phyloP scores from a whole-genome alignment of 2,329 filamentous ascomycete genomes.

The Tolypocladium amazonense region DNA sequence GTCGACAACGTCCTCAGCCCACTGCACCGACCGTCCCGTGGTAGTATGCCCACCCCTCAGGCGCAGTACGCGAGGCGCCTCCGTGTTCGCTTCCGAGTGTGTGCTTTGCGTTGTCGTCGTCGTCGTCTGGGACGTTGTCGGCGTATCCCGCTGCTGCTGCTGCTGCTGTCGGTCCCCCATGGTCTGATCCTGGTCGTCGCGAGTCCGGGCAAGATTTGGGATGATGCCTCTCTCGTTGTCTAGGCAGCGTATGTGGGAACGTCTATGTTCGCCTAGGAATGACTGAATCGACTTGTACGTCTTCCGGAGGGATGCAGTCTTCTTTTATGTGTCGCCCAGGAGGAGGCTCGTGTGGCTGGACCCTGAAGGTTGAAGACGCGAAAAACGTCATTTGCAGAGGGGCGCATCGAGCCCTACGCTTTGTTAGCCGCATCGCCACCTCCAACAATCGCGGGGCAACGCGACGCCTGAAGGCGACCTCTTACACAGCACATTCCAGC shows the following conservation, averaged over 20 bases:
- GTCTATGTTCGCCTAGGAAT: neutral
- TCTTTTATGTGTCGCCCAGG: neutral
- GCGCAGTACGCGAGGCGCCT: conserved; percentile 32
- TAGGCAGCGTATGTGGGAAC: neutral
- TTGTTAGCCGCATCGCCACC: neutral
- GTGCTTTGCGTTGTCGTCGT: conserved; percentile 15
- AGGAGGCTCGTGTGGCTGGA: neutral
- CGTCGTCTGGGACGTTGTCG: conserved; percentile 22
- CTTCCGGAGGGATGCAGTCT: neutral
- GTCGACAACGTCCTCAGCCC: conserved; percentile 88
- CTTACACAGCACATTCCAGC: neutral
- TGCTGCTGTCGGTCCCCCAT: conserved; percentile 18
- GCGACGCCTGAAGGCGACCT: neutral
- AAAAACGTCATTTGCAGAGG: neutral
- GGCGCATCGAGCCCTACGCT: neutral
- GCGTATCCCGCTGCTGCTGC: conserved; percentile 14
- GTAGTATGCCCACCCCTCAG: conserved; percentile 38
- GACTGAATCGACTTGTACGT: neutral
- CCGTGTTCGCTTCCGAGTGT: conserved; percentile 16
- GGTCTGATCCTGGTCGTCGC: neutral
- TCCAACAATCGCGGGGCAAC: neutral
- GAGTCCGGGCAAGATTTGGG: neutral
- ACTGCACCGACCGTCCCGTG: conserved; percentile 60
- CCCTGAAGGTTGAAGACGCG: neutral
- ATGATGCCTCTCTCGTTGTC: neutral